Evolutionary conservation across 2,329 filamentous ascomycete genomes (phyloP), one percentile per base, ranked within the genome.

Genomic region (Ceratocystis colombiana): DNA sequence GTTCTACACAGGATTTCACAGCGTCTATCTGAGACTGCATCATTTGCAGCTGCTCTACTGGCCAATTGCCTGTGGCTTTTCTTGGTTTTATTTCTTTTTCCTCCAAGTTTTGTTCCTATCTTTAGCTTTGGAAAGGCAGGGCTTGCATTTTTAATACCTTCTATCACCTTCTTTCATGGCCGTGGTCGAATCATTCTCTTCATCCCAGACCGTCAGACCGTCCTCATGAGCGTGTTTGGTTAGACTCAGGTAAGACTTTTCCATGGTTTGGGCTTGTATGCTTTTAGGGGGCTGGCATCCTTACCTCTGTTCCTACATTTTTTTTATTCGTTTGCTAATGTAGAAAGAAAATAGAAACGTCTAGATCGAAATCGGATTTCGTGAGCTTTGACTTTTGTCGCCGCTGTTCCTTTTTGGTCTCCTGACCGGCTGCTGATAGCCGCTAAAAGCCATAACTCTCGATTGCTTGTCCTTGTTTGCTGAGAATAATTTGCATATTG

Each of bases 241-340:
- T 57, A 30, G 53, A 10, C 53, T 28, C 15, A 57, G 46, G 22
- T 57, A 20, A 57, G 53, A 57, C 53, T 17, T 28, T 57, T 22
- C 15, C 53, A 41, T 41, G n/a, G 20, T 55, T 57, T 57, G 53
- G 53, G 50, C 8, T 22, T 55, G 20, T n/a, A 41, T 41, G 37
- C 8, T 37, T 37, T 37, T 37, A 12, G 3, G 53, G 53, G 17
- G 53, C 30, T 57, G 53, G 22, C 53, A 57, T 57, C 53, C 53
- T 57, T 57, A 17, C 53, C 28, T 28, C 53, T 28, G 22, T 30
- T 28, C 15, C 10, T 57, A 30, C 20, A 25, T 30, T 2, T 17
- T 22, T 28, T 28, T 57, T n/a, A 25, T 57, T 57, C 53, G 53
- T 17, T 17, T 57, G 53, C 53, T 57, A 57, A 57, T 57, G 25